Percentiles rank a stretch among this genome's conserved stretches.
These are phyloP conservation scores for Thelephora aurantiotincta DNA, from an alignment of 768 basidiomycete genomes.

Conservation along the genomic window DNA sequence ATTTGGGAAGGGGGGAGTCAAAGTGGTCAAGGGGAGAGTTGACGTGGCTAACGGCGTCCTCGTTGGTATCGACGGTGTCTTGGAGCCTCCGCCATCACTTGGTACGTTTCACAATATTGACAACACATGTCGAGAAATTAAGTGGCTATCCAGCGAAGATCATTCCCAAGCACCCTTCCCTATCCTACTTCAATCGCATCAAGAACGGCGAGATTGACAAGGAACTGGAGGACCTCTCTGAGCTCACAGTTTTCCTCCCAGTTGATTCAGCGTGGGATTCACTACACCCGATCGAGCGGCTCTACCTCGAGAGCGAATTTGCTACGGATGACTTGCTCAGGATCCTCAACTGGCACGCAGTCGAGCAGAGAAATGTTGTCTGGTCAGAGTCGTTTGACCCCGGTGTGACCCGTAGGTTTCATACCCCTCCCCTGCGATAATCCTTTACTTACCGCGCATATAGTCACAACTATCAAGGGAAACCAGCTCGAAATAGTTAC, in stretches of 20 bases:
- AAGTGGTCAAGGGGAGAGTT: slow-evolving; percentile 41
- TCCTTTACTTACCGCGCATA: neutral
- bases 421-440: neutral
- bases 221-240: slow-evolving; percentile 49
- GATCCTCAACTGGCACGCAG: slow-evolving; percentile 70
- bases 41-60: slow-evolving; percentile 67
- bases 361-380: slow-evolving; percentile 39
- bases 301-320: slow-evolving; percentile 83
- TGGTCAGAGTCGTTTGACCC: slow-evolving; percentile 53
- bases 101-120: slow-evolving; percentile 24
- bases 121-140: neutral
- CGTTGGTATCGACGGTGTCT: slow-evolving; percentile 58
- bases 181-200: slow-evolving; percentile 67
- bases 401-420: slow-evolving; percentile 36
- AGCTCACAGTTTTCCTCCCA: slow-evolving; percentile 83
- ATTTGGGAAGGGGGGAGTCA: no score
- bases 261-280: slow-evolving; percentile 72
- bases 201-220: slow-evolving; percentile 43
- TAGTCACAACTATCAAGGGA: slow-evolving; percentile 63
- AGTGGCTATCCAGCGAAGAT: slow-evolving; percentile 33
- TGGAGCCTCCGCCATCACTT: slow-evolving; percentile 62
- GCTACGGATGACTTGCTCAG: slow-evolving; percentile 66
- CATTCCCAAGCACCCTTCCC: slow-evolving; percentile 38
- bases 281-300: slow-evolving; percentile 61
- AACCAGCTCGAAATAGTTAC: slow-evolving; percentile 45